Conservation (phyloP, 2,329 filamentous ascomycete genomes). For the Colletotrichum zoysiae region DNA sequence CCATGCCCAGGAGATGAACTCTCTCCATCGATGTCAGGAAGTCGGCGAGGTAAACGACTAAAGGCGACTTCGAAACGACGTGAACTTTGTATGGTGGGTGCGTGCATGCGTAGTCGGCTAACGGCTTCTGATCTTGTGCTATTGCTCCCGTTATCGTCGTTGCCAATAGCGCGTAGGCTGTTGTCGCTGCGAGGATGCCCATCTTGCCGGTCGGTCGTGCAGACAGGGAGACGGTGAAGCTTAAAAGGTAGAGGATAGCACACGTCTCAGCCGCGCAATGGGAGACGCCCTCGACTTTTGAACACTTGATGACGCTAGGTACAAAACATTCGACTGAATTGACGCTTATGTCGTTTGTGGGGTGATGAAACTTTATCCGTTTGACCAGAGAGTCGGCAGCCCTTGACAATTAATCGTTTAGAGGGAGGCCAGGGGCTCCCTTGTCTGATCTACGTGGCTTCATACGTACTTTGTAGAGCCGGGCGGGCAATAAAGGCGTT, state of each 20-base stretch:
- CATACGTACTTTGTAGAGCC: slow-evolving; percentile 8
- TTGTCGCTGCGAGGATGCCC: neutral
- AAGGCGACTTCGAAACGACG: slow-evolving; percentile 61
- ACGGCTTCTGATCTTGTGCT: slow-evolving; percentile 18
- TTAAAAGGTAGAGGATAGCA: too few relatives aligned
- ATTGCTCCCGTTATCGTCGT: neutral
- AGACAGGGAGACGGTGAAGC: too few relatives aligned
- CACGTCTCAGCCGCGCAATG: too few relatives aligned
- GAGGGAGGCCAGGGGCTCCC: slow-evolving; percentile 24
- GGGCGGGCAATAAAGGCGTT: neutral
- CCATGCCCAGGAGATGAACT: slow-evolving; percentile 56
- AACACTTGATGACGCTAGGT: neutral
- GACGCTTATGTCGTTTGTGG: neutral
- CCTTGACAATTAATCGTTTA: neutral
- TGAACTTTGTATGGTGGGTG: slow-evolving; percentile 56
- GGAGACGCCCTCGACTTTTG: slow-evolving; percentile 4
- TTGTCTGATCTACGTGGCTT: slow-evolving; percentile 30
- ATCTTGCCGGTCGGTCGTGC: neutral
- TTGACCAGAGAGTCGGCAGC: slow-evolving; percentile 10
- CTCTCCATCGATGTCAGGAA: slow-evolving; percentile 60
- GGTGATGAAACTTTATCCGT: slow-evolving; percentile 31
- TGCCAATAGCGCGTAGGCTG: slow-evolving; percentile 3
- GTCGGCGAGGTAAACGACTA: slow-evolving; percentile 63
- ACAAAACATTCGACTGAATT: neutral
- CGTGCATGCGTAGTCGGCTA: slow-evolving; percentile 44